Evolutionary conservation across 1,139 yeast genomes (phyloP).

Genomic region (Sugiyamaella japonica): DNA sequence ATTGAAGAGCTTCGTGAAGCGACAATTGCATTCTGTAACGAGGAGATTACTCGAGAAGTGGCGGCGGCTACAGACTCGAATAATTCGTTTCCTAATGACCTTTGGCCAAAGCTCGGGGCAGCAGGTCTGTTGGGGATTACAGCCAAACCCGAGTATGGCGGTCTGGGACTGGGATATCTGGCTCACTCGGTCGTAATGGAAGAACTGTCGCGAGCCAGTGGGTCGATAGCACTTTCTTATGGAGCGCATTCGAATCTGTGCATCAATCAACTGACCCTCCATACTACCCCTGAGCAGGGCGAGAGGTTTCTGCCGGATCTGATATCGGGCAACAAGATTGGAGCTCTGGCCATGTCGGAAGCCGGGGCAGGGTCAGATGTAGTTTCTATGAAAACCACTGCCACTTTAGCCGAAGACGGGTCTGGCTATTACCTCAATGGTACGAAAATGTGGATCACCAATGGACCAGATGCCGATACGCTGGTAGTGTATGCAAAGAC

Average conservation of each 20-base stretch:
- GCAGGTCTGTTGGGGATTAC: conserved; percentile 42
- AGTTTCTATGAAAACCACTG: conserved; percentile 39
- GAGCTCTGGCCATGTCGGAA: conserved; percentile 41
- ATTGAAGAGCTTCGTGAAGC: conserved; percentile 39
- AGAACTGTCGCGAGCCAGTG: conserved; percentile 38
- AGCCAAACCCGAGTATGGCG: conserved; percentile 40
- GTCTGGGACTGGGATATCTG: conserved; percentile 38
- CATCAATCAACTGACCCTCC: conserved; percentile 39
- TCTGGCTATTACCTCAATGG: conserved; percentile 40
- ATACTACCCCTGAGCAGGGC: conserved; percentile 35
- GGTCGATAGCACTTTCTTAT: conserved; percentile 40
- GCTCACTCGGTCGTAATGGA: conserved; percentile 42
- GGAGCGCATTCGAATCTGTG: conserved; percentile 42
- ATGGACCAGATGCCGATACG: conserved; percentile 41
- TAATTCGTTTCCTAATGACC: conserved; percentile 38
- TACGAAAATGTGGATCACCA: conserved; percentile 43
- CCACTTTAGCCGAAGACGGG: conserved; percentile 36
- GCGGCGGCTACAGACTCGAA: conserved; percentile 36
- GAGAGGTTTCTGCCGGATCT: conserved; percentile 38
- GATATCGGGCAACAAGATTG: conserved; percentile 37
- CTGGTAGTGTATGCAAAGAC: conserved; percentile 41
- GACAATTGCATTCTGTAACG: conserved; percentile 37
- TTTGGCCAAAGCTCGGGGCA: conserved; percentile 40
- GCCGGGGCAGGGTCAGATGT: conserved; percentile 42
- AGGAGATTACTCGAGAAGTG: conserved; percentile 36